Base-by-base conservation (phyloP, 176 grass and related monocot genomes). In the Phyllostachys edulis region DNA sequence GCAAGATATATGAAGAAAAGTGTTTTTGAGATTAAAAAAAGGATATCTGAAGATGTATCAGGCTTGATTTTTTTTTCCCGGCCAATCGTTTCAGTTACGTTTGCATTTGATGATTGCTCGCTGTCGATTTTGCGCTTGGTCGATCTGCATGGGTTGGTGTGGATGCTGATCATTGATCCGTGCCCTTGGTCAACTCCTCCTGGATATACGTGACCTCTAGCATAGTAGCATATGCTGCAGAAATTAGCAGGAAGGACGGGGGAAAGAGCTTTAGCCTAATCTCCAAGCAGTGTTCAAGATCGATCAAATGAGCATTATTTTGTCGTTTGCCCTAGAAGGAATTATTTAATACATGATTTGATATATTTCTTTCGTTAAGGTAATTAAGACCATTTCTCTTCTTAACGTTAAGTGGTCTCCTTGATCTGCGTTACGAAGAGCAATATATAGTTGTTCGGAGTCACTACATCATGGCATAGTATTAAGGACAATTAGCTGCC, bases 191-290 rank as follows among this genome's bases (percentile, higher is more conserved):
- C 14, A 38, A 20, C 59, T 76, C 4, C 46, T 76, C 9, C 36
- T 77, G 78, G 85, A 87, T 87, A 82, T 87, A 20, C 70, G 49
- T 79, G 24, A 47, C 18, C 57, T 45, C 20, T 64, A 78, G 75
- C 81, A 89, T 88, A 88, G 14, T 64, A 78, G 75, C 81, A 89
- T 88, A 88, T 82, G 79, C 64, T 63, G 56, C 20, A 79, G 46
- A 54, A 84, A 79, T 0, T 40, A 40, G 57, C 61, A 76, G 41
- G 14, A 76, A 69, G 21, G 9, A 20, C 32, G 40, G 74, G 23
- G 26, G 27, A 85, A 78, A 8, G 0, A 20, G 63, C 50, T 65
- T 11, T 78, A 61, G 55, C 29, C 12, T 49, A 10, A 45, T 26
- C 37, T 20, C 6, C 36, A 20, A 11, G 12, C 6, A 67, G 10